Evolutionary conservation across 2,329 filamentous ascomycete species (phyloP).

Genomic region (Venturia carpophila): DNA sequence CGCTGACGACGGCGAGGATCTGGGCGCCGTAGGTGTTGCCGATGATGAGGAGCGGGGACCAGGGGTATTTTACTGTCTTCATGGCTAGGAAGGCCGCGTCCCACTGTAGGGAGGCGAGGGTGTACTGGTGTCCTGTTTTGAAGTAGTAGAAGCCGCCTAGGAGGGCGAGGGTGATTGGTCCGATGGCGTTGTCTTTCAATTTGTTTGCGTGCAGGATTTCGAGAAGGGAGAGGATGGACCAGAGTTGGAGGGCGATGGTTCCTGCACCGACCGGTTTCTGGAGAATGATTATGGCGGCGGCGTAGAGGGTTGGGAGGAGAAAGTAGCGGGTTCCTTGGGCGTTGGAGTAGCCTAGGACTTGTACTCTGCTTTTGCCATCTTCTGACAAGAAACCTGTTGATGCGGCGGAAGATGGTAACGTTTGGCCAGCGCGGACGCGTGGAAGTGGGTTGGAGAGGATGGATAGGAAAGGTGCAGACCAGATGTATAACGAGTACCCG

Average conservation of each 20-base stretch:
- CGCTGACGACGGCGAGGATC: slow-evolving; percentile 69
- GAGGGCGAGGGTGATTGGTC: slow-evolving; percentile 75
- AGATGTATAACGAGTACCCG: slow-evolving; percentile 76
- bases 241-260: slow-evolving; percentile 70
- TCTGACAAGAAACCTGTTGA: slow-evolving; percentile 31
- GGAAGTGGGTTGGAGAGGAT: slow-evolving; percentile 44
- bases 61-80: slow-evolving; percentile 75
- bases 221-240: slow-evolving; percentile 75
- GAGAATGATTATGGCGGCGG: slow-evolving; percentile 61
- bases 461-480: slow-evolving; percentile 75
- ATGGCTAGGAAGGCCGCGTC: slow-evolving; percentile 89
- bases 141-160: slow-evolving; percentile 93
- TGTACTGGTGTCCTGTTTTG: slow-evolving; percentile 94
- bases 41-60: slow-evolving; percentile 71
- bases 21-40: slow-evolving; percentile 88
- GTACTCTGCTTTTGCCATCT: slow-evolving; percentile 44
- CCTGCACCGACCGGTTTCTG: slow-evolving; percentile 86
- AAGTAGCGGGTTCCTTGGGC: slow-evolving; percentile 88
- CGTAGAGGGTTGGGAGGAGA: slow-evolving; percentile 70
- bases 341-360: slow-evolving; percentile 85
- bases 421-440: neutral
- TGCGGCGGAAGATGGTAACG: neutral
- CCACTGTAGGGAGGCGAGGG: slow-evolving; percentile 85
- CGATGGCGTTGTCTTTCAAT: slow-evolving; percentile 57
- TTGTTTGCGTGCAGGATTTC: slow-evolving; percentile 56